A percentile compares a stretch with the other conserved stretches of the same genome.
These are phyloP conservation scores for Saccharomyces jurei DNA, from an alignment of 805 yeast species.

Conservation along the genomic window DNA sequence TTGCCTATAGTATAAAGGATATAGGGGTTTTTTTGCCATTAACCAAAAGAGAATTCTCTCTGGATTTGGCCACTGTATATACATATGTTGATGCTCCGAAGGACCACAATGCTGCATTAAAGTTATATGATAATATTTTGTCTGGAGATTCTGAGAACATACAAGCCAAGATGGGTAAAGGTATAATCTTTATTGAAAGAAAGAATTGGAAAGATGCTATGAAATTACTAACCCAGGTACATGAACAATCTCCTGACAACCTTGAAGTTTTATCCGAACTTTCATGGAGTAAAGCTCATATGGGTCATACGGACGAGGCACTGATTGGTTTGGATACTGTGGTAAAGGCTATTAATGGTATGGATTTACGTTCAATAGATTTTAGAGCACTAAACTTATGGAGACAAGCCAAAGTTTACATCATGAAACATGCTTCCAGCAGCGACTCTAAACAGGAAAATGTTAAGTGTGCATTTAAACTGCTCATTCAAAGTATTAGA, in stretches of 20 bases:
- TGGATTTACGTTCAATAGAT: slow-evolving; percentile 45
- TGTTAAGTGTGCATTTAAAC: slow-evolving; percentile 45
- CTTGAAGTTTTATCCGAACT: slow-evolving; percentile 56
- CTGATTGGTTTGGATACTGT: slow-evolving; percentile 27
- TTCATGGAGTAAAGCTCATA: slow-evolving; percentile 67
- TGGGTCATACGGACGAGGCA: slow-evolving; percentile 43
- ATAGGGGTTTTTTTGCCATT: slow-evolving; percentile 42
- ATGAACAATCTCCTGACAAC: slow-evolving; percentile 42
- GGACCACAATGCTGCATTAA: slow-evolving; percentile 66
- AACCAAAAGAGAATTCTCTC: slow-evolving; percentile 51
- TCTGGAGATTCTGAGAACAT: slow-evolving; percentile 38
- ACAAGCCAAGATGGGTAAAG: slow-evolving; percentile 73
- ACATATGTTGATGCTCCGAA: slow-evolving; percentile 88
- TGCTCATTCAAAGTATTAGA: slow-evolving; percentile 55
- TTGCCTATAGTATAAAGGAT: slow-evolving; percentile 40
- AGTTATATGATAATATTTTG: slow-evolving; percentile 58
- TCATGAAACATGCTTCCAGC: slow-evolving; percentile 29
- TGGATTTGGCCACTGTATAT: slow-evolving; percentile 65
- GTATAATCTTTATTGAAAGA: slow-evolving; percentile 63
- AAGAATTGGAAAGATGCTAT: slow-evolving; percentile 50
- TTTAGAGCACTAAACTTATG: slow-evolving; percentile 55
- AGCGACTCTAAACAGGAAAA: slow-evolving; percentile 13
- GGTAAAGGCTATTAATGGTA: slow-evolving; percentile 36
- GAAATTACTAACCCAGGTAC: slow-evolving; percentile 43
- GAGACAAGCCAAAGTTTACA: slow-evolving; percentile 63